A percentile compares a stretch with the other conserved stretches of the same genome.
phyloP scores from a whole-genome alignment of 495 filamentous ascomycete species.

The Talaromyces thailandensis region DNA sequence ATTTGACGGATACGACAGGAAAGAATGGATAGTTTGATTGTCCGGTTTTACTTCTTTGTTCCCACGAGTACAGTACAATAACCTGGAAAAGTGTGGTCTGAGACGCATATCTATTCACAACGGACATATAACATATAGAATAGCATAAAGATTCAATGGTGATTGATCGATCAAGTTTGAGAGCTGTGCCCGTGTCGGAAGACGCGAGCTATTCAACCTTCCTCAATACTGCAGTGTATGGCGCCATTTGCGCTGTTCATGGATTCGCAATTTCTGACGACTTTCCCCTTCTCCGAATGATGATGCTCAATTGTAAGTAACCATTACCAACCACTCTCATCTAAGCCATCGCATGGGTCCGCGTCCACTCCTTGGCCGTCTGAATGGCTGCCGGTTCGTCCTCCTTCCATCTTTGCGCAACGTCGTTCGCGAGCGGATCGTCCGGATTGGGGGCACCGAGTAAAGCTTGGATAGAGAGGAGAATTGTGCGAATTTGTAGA shows the following conservation, averaged over 20 bases:
- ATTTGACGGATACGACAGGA: background rate
- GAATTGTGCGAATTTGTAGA: slow-evolving; percentile 93
- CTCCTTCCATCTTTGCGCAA: slow-evolving; percentile 97
- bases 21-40: background rate
- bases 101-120: background rate
- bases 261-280: background rate
- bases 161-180: background rate
- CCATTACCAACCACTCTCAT: background rate
- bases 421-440: slow-evolving; percentile 91
- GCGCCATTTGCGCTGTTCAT: background rate
- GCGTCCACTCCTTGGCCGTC: slow-evolving; percentile 84
- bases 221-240: background rate
- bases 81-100: background rate
- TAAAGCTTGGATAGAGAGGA: slow-evolving; percentile 94
- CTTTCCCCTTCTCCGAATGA: background rate
- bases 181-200: background rate
- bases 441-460: slow-evolving; percentile 96
- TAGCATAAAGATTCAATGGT: background rate
- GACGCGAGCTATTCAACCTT: background rate
- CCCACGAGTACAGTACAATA: background rate
- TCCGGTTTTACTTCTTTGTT: background rate
- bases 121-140: background rate
- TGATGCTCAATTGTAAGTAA: background rate
- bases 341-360: slow-evolving; percentile 60
- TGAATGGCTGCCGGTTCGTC: slow-evolving; percentile 85